These are phyloP conservation scores for Scedosporium apiospermum DNA, from an alignment of 2,329 filamentous ascomycete genomes.

Conservation along the genomic window DNA sequence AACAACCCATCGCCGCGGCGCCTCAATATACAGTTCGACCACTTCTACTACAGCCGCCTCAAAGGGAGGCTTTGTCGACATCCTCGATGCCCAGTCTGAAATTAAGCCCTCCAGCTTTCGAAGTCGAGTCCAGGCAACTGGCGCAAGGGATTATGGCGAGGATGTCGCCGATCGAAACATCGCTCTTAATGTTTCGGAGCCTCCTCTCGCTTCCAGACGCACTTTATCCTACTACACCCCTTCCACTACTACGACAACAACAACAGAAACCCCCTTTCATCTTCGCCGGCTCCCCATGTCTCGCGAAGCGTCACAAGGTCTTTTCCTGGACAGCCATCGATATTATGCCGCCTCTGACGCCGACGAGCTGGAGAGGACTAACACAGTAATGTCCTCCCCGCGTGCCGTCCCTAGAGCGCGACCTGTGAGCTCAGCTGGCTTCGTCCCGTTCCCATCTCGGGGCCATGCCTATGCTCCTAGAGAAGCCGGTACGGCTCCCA, in stretches of 20 bases:
- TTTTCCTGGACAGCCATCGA: neutral
- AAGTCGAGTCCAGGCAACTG: slow-evolving; percentile 37
- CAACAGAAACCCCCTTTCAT: neutral
- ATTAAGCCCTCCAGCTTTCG: slow-evolving; percentile 39
- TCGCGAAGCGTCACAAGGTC: neutral
- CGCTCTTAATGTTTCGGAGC: slow-evolving; percentile 18
- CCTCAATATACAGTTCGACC: slow-evolving; percentile 7
- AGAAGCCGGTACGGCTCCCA: neutral
- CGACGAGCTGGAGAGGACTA: neutral
- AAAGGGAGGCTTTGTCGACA: slow-evolving; percentile 29
- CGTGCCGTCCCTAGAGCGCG: neutral
- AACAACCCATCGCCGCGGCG: slow-evolving; percentile 6
- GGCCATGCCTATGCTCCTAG: neutral
- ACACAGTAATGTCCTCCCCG: neutral
- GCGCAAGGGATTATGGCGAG: slow-evolving; percentile 49
- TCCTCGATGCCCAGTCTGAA: slow-evolving; percentile 48
- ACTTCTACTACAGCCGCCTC: neutral
- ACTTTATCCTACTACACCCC: neutral
- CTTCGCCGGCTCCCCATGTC: slow-evolving; percentile 8
- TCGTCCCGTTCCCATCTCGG: neutral
- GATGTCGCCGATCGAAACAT: slow-evolving; percentile 56
- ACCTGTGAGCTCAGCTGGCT: neutral
- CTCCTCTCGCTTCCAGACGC: neutral
- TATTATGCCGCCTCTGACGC: neutral
- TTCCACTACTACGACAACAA: neutral